Conservation (phyloP, 2,329 filamentous ascomycete species). For the Pseudogymnoascus sp. region DNA sequence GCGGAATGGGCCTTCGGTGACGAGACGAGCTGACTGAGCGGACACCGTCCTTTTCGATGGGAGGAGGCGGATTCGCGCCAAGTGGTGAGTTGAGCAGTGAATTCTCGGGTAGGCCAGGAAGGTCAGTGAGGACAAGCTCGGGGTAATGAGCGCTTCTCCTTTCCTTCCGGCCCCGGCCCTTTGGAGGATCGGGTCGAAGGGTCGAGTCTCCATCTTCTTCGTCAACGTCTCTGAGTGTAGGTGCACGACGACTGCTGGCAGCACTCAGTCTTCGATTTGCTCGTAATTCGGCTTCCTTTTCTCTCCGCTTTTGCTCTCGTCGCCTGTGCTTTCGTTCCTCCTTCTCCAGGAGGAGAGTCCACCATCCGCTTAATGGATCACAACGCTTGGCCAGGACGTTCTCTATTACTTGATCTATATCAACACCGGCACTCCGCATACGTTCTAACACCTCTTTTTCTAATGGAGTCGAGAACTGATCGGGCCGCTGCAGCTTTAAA, state of each 20-base stretch:
- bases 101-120: slow-evolving; percentile 67
- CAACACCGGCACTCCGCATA: slow-evolving; percentile 88
- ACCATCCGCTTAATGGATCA: slow-evolving; percentile 89
- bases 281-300: slow-evolving; percentile 74
- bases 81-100: slow-evolving; percentile 25
- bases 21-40: slow-evolving; percentile 70
- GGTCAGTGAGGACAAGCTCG: slow-evolving; percentile 60
- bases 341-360: slow-evolving; percentile 89
- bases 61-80: slow-evolving; percentile 49
- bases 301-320: slow-evolving; percentile 73
- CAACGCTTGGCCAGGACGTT: slow-evolving; percentile 86
- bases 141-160: slow-evolving; percentile 61
- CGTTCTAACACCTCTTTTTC: slow-evolving; percentile 88
- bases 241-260: slow-evolving; percentile 75
- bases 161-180: slow-evolving; percentile 67
- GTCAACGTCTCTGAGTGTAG: slow-evolving; percentile 67
- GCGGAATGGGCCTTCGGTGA: slow-evolving; percentile 66
- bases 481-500: slow-evolving; percentile 68
- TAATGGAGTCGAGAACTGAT: slow-evolving; percentile 75
- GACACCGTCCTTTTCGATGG: slow-evolving; percentile 70
- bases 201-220: slow-evolving; percentile 56
- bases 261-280: slow-evolving; percentile 76
- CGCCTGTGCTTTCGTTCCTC: slow-evolving; percentile 79
- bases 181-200: slow-evolving; percentile 45
- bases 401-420: slow-evolving; percentile 90